Base-by-base conservation (phyloP, 352 stramenopile genomes). In the Nothophytophthora sp. region DNA sequence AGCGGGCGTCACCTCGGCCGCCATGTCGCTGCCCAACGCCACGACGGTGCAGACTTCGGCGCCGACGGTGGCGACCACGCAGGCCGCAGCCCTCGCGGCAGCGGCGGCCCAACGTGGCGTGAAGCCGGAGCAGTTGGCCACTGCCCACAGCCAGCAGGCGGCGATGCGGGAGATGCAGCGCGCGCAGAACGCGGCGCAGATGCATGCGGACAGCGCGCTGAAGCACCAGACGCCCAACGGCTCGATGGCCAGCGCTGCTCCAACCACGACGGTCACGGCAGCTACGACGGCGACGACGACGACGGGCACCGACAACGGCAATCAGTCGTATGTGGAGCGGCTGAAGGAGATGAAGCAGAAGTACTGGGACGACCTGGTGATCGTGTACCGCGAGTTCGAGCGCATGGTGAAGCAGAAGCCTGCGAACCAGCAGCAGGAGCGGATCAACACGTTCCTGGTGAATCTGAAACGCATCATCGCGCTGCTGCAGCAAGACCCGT, bases 331-430 rank as follows among this genome's bases (percentile, higher is more conserved):
- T 55, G 74, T 73, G 22, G 81, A 93, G 20, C 70, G 79, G 16
- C 64, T 90, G 15, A 84, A 82, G 44, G 74, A 90, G 49, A 75
- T 91, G 60, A 88, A 87, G 43, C 55, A 60, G 18, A 93, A 93
- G 51, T 92, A 93, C 39, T 93, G 81, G 81, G 76, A 93, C 22
- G 81, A 91, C 41, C 44, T 93, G 10, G 73, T 93, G 38, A 79
- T 92, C 38, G 83, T 93, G 16, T 90, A 90, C 47, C 73, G 74
- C n/a, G 83, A 93, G 46, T 92, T 93, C 44, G 81, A 90, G 41
- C 73, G 81, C 23, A 90, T 93, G 83, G 83, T 90, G 23, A 86
- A 89, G 55, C 78, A 93, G 52, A 91, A 92, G 35, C 78, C 76
- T 0, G 72, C 75, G 9, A 88, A 84, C 13, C 78, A 89, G 50